Evolutionary conservation across 176 grass and related monocot genomes (phyloP).

Genomic region (Ampelocalamus luodianensis): DNA sequence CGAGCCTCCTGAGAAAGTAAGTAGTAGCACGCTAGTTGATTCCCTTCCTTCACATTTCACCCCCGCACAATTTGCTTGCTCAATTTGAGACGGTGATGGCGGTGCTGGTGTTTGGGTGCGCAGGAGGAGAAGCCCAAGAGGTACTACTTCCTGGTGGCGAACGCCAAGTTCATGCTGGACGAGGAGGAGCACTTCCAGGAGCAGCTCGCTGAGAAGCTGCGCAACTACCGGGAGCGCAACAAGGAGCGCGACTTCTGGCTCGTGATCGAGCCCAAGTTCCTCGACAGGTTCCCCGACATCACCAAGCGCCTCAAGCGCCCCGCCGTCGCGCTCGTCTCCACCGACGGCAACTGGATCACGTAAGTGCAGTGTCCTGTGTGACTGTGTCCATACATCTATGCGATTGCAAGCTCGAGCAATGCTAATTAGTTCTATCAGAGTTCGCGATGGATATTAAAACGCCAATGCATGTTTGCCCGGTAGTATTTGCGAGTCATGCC

Average conservation of each 20-base stretch:
- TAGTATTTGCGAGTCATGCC: neutral
- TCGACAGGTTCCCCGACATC: constrained; percentile 75
- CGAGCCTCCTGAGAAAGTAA: constrained; percentile 58
- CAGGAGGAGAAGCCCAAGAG: constrained; percentile 62
- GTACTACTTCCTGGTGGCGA: constrained; percentile 91
- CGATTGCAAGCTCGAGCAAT: neutral
- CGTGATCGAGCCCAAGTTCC: constrained; percentile 88
- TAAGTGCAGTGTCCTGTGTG: constrained; percentile 41
- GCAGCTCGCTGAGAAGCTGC: constrained; percentile 68
- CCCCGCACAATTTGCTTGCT: neutral
- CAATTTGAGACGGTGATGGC: neutral
- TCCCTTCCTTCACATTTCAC: neutral
- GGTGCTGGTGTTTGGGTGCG: neutral
- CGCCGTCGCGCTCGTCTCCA: constrained; percentile 82
- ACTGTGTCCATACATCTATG: neutral
- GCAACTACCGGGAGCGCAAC: constrained; percentile 70
- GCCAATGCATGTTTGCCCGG: neutral
- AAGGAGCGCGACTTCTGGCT: constrained; percentile 94
- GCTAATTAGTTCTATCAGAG: neutral
- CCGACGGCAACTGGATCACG: constrained; percentile 89
- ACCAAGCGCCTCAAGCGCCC: constrained; percentile 83
- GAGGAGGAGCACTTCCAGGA: constrained; percentile 99
- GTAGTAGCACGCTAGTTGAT: neutral
- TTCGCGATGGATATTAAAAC: neutral
- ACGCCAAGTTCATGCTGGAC: constrained; percentile 97